A percentile compares a stretch with the other conserved stretches of the same genome.
Conservation (phyloP, 805 yeast species). For the Sungouiella thailandica region DNA sequence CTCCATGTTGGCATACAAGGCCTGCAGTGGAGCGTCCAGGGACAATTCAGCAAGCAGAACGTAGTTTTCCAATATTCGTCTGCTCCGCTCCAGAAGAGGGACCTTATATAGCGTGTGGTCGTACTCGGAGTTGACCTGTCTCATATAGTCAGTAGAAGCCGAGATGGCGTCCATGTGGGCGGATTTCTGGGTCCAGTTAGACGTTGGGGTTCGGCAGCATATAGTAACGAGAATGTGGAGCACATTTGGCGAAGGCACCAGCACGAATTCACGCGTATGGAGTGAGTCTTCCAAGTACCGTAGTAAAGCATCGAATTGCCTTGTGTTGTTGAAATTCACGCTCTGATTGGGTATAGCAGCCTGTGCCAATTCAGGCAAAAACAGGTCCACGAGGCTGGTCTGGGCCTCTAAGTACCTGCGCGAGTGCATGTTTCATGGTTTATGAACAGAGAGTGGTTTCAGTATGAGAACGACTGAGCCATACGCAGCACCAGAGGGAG, state of each 20-base stretch:
- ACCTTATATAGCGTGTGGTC: constrained; percentile 14
- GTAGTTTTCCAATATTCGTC: constrained; percentile 11
- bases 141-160: constrained; percentile 17
- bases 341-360: constrained; percentile 5
- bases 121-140: constrained; percentile 17
- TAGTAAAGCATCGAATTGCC: constrained; percentile 26
- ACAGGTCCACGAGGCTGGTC: constrained; percentile 16
- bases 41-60: constrained; percentile 1
- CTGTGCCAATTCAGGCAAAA: constrained; percentile 17
- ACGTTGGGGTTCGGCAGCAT: constrained; percentile 22
- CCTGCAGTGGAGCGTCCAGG: not conserved
- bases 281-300: constrained; percentile 20
- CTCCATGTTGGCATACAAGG: constrained; percentile 3
- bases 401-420: constrained; percentile 14
- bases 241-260: constrained; percentile 23
- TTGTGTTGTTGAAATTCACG: constrained; percentile 22
- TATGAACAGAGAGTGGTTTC: no score
- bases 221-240: constrained; percentile 29
- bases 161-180: constrained; percentile 16
- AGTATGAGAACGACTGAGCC: no score
- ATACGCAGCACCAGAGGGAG: no score
- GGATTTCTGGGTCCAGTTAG: constrained; percentile 21
- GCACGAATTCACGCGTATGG: constrained; percentile 4
- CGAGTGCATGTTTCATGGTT: not conserved
- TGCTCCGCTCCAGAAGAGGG: constrained; percentile 18